Evolutionary conservation across 148 eudicot species (phyloP), one percentile per base, ranked within the genome.

Genomic region (Chenopodium suecicum): DNA sequence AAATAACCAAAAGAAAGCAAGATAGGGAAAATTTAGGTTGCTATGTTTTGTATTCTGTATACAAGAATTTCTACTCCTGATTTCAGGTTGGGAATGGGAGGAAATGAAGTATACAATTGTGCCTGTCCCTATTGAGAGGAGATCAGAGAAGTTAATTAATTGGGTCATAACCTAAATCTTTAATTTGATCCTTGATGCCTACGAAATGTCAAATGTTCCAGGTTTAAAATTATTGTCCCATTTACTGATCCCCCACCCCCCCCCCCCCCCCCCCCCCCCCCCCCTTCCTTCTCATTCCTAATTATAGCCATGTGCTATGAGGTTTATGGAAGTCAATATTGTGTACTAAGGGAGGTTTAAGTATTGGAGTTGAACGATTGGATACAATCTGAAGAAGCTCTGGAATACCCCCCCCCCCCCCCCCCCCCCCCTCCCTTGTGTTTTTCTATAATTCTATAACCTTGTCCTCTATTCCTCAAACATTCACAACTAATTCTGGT

Each of bases 1-100:
- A n/a, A 22, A 19, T 73, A 46, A 29, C 56, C 72, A 62, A 31
- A 23, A 66, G 73, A 73, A 27, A 68, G 41, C 71, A 31, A 56
- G 60, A 79, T 44, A 50, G 79, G 60, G 8, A 27, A 31, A 32
- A 56, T 34, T 68, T 72, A 23, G 71, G 25, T 41, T 80, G 52
- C 4, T 67, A 67, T 78, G 50, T 69, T 64, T 66, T 71, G 62
- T 44, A 14, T 64, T 64, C 46, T 71, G 62, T 44, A 14, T 64
- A 31, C 31, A 46, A 4, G 3, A 11, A 4, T 75, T 58, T 9
- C 32, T 22, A 14, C 63, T 46, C 20, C 66, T 66, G 25, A 41
- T 14, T 67, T 23, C 23, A 16, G 77, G 74, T 23, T 56, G 37
- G 11, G 47, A 4, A 46, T 68, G 65, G 60, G 62, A 68, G 71